Percentiles rank a stretch among this genome's conserved stretches.
phyloP scores from a whole-genome alignment of 352 stramenopile genomes.

The Phytophthora fragariae region DNA sequence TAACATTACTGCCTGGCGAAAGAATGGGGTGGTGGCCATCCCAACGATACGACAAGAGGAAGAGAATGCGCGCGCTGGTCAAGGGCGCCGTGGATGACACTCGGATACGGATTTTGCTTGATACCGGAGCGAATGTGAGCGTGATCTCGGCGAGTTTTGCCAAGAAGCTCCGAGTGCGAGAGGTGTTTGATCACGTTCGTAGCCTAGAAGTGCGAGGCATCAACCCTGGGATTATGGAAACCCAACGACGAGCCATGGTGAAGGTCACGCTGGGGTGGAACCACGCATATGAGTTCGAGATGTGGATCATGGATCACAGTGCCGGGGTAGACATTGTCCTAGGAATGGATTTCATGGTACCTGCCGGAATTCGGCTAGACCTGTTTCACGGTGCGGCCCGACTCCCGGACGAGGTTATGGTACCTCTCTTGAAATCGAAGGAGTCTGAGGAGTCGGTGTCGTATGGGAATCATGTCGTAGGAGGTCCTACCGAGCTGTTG shows the following conservation, averaged over 20 bases:
- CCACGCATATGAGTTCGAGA: constrained; percentile 6
- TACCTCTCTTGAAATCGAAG: constrained; percentile 2
- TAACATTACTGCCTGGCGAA: no score
- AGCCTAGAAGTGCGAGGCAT: not conserved
- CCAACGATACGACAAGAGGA: no score
- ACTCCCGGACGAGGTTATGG: constrained; percentile 2
- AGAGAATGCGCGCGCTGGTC: no score
- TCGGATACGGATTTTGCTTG: no score
- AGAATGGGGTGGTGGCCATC: no score
- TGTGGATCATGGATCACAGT: constrained; percentile 11
- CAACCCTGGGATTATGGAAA: not conserved
- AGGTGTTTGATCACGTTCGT: not conserved
- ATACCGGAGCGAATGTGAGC: no score
- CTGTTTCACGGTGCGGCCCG: not conserved
- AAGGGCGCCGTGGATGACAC: no score
- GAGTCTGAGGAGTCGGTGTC: no score
- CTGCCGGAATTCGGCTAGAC: constrained; percentile 9
- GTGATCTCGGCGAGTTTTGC: no score
- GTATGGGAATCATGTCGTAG: no score
- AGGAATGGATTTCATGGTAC: constrained; percentile 11
- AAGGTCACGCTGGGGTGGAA: constrained; percentile 11
- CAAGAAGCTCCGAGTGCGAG: not conserved
- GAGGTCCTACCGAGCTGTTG: no score
- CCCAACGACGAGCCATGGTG: not conserved
- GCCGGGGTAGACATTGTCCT: constrained; percentile 7